Percentiles rank a stretch among this genome's conserved stretches.
Evolutionary conservation across 371 early-diverging fungal genomes (phyloP).

Genomic region (Catenaria anguillulae): DNA sequence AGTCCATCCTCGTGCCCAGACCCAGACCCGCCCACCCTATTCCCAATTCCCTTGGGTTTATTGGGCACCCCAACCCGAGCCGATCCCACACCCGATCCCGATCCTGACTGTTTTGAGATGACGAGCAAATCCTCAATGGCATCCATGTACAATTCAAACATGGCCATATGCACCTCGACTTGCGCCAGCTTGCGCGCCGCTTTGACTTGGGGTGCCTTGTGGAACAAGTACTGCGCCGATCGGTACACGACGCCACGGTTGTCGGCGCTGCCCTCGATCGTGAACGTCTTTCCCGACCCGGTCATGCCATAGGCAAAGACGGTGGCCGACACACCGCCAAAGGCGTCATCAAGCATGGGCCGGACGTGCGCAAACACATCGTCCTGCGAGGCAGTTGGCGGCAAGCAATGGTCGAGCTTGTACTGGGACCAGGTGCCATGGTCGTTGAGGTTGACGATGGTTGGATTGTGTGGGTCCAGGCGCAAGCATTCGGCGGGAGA

Average conservation of each 20-base stretch:
- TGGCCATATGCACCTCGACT: conserved; percentile 25
- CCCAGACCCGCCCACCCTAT: no score
- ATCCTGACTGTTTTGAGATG: conserved; percentile 18
- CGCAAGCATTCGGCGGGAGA: no score
- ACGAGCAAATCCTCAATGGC: conserved; percentile 38
- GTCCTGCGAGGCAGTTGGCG: conserved; percentile 21
- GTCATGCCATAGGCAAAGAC: conserved; percentile 60
- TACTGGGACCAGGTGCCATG: no score
- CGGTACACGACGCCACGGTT: conserved; percentile 45
- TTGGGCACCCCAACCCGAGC: no score
- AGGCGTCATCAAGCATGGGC: conserved; percentile 33
- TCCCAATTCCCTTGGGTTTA: no score
- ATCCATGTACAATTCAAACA: conserved; percentile 51
- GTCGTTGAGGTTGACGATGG: no score
- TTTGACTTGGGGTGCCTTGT: no score
- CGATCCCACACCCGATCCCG: no score
- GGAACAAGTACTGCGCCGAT: conserved; percentile 22
- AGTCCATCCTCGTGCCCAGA: conserved; percentile 9
- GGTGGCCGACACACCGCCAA: conserved; percentile 34
- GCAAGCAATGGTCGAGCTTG: conserved; percentile 37
- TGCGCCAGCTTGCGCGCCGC: not conserved
- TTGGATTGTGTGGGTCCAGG: no score
- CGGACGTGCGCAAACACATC: conserved; percentile 30
- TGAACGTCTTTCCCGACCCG: conserved; percentile 15
- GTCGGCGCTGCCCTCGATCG: conserved; percentile 1